Evolutionary conservation across 2,329 filamentous ascomycete species (phyloP).

Genomic region (Diaporthe ilicicola): DNA sequence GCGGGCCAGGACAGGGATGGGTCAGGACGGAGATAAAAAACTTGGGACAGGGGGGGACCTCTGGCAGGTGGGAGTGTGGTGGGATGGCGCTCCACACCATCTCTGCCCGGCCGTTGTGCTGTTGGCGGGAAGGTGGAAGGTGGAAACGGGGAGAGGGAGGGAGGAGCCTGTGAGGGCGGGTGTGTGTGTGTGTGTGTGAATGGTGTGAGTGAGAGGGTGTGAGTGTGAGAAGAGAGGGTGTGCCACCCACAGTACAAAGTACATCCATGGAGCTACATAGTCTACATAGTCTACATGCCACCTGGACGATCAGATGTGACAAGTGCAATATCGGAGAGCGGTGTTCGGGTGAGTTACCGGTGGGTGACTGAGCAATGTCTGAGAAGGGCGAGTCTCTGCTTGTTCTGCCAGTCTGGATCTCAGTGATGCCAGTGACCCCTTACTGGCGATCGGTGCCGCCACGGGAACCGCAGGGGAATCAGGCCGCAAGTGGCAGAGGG

Average conservation of each 20-base stretch:
- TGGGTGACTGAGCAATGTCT: slow-evolving; percentile 19
- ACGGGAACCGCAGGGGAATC: not conserved
- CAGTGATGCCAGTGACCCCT: not conserved
- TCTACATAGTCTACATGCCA: no score
- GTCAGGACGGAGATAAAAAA: slow-evolving; percentile 25
- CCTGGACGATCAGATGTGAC: slow-evolving; percentile 23
- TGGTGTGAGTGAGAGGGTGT: not conserved
- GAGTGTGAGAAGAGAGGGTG: not conserved
- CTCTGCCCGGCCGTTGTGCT: slow-evolving; percentile 1
- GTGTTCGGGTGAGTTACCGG: slow-evolving; percentile 24
- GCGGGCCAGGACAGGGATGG: slow-evolving; percentile 24
- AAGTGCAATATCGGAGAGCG: slow-evolving; percentile 6
- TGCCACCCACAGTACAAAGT: slow-evolving; percentile 15
- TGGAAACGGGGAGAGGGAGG: slow-evolving; percentile 23
- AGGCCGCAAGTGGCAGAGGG: slow-evolving; percentile 14
- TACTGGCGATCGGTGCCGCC: slow-evolving; percentile 17
- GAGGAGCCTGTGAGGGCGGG: not conserved
- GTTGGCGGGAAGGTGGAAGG: not conserved
- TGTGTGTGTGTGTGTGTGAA: not conserved
- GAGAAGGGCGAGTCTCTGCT: slow-evolving; percentile 9
- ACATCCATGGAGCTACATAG: no score
- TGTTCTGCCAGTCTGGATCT: not conserved
- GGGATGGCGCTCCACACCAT: slow-evolving; percentile 25
- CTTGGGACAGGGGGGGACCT: slow-evolving; percentile 15
- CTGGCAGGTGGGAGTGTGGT: slow-evolving; percentile 24